Evolutionary conservation across 495 filamentous ascomycete genomes (phyloP), one percentile per base, ranked within the genome.

Genomic region (Daldinia bambusicola): DNA sequence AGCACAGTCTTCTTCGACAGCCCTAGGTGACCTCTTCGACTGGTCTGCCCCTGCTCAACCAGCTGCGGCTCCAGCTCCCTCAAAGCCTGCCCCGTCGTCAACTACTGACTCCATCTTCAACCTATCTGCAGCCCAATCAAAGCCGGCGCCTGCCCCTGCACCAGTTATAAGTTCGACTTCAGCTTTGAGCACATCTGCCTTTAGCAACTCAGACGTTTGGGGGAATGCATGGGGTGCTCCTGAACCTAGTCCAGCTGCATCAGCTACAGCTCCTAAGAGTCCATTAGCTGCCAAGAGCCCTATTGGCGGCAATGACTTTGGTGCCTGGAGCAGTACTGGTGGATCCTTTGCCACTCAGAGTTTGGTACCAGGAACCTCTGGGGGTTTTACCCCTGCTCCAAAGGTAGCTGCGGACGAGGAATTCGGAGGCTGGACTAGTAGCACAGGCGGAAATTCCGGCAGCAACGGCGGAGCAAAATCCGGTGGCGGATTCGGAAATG

Each of bases 371-470:
- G 84, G 85, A 9, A 60, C 81, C 1, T 81, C 80, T 7, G 84
- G 85, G 30, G 84, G 84, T 1, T 85, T 85, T 66, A 80, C 78
- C 12, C 69, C 83, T 3, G 77, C 87, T 22, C 89, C 91, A 10
- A 89, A 89, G 69, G 90, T 95, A 2, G 85, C 88, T 32, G 88
- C 88, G 0, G 94, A 98, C 76, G 94, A 98, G 79, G 94, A 98
- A 72, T 98, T 97, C 81, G 94, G 94, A 14, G 93, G 93, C 22
- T 98, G 94, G 94, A 91, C 90, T 50, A 93, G 91, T 80, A 83
- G 84, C 57, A 83, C 84, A n/a, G 79, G 76, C 22, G 82, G 80
- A 38, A 85, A 84, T 72, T 40, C 71, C 9, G 66, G 57, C 67
- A 71, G 58, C 30, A 77, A 62, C 51, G 74, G 72, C 32, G 66